A percentile compares a stretch with the other conserved stretches of the same genome.
These are phyloP conservation scores for Epichloe sylvatica DNA, from an alignment of 2,329 filamentous ascomycete species.

Conservation along the genomic window DNA sequence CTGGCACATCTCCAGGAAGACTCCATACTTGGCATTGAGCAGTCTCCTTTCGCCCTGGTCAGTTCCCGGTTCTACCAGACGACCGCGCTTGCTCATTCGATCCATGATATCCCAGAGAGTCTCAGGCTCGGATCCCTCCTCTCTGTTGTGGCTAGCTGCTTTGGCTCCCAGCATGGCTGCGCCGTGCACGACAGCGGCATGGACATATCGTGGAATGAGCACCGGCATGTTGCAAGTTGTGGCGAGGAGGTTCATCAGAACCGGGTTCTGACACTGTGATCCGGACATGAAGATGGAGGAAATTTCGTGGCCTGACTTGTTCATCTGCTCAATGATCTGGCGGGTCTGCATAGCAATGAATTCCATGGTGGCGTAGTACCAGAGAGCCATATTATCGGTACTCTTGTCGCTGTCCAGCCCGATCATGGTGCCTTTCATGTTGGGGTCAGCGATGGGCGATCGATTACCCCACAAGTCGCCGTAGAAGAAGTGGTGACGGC, in stretches of 20 bases:
- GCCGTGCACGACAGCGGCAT: constrained; percentile 93
- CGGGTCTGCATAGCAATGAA: constrained; percentile 95
- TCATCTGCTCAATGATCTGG: constrained; percentile 93
- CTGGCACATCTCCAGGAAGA: constrained; percentile 88
- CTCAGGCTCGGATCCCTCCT: constrained; percentile 58
- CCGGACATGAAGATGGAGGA: constrained; percentile 97
- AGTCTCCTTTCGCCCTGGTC: constrained; percentile 64
- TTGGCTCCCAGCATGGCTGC: constrained; percentile 97
- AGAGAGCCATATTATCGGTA: constrained; percentile 72
- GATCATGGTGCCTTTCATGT: constrained; percentile 82
- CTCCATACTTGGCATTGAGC: constrained; percentile 76
- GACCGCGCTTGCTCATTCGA: constrained; percentile 87
- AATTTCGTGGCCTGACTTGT: constrained; percentile 73
- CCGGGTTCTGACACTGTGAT: constrained; percentile 88
- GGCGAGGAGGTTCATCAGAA: constrained; percentile 83
- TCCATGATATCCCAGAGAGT: constrained; percentile 95
- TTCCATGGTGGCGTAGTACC: constrained; percentile 95
- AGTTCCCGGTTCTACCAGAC: constrained; percentile 60
- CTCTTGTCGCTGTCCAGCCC: constrained; percentile 79
- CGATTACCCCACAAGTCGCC: constrained; percentile 95
- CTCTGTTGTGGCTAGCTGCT: constrained; percentile 68
- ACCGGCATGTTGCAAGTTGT: constrained; percentile 87
- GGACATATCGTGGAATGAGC: constrained; percentile 82
- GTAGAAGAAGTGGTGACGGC: constrained; percentile 95
- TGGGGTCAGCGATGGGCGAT: constrained; percentile 80